Evolutionary conservation across 441 rosid genomes (phyloP), one percentile per base, ranked within the genome.

Genomic region (Biscutella laevigata): DNA sequence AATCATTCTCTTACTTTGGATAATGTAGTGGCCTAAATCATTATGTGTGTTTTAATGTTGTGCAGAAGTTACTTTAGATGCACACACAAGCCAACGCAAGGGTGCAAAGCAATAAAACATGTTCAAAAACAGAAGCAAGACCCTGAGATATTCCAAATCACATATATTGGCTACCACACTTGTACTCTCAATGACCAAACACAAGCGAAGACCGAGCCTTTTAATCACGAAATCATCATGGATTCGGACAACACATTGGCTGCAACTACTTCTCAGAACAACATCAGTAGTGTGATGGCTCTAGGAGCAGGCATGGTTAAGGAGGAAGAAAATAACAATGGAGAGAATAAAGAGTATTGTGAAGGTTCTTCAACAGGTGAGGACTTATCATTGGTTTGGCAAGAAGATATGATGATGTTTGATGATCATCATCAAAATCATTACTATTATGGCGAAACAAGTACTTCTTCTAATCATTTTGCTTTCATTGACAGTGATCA

Each of bases 61-160:
- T 28, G 22, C 84, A 88, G 96, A 78, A 77, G 82, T 50, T 88
- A 88, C 76, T 88, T 72, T 30, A 77, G 96, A 61, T 88, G 95
- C 76, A 79, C 79, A 4, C 77, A 71, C 65, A 88, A 88, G 77
- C 50, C 71, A 40, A 84, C 74, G 16, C 84, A 70, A 59, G 92
- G 81, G 7, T 88, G 96, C 62, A 57, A 43, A 21, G 95, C 96
- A 15, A 63, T 59, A n/a, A 88, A 81, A 52, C 88, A 81, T 36
- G 92, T 85, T 16, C 96, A 88, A 24, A 75, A 42, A 65, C 63
- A 39, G 49, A 89, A 81, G 27, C 71, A 74, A 3, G 64, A 77
- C 14, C 70, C 88, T n/a, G 57, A 71, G 21, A 46, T 49, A 77
- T 77, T 44, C 53, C 75, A 69, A 9, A 79, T 28, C 51, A 78